A percentile compares a stretch with the other conserved stretches of the same genome.
Conservation (phyloP, 1,139 yeast species). For the Saccharomyces hybrid region DNA sequence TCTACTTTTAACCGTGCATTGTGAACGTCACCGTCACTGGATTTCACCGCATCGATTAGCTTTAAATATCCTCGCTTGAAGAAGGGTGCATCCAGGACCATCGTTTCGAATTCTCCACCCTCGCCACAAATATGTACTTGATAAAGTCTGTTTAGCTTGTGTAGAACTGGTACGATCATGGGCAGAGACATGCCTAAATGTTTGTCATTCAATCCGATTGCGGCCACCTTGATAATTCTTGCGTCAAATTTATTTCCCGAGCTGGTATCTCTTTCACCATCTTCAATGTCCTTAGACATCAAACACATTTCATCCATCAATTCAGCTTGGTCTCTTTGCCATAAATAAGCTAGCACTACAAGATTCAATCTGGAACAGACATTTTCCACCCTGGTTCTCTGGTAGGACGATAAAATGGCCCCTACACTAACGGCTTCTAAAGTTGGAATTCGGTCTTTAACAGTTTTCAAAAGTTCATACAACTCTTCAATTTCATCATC, state of each 20-base stretch:
- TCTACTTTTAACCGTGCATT: conserved; percentile 44
- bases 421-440: conserved; percentile 87
- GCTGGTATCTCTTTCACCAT: conserved; percentile 5
- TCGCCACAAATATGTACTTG: conserved; percentile 96
- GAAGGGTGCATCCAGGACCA: conserved; percentile 84
- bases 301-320: conserved; percentile 76
- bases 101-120: conserved; percentile 94
- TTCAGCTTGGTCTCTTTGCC: conserved; percentile 82
- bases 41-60: conserved; percentile 37
- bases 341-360: conserved; percentile 64
- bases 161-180: conserved; percentile 53
- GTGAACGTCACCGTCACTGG: conserved; percentile 54
- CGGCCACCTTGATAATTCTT: conserved; percentile 84
- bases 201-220: conserved; percentile 60
- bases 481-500: conserved; percentile 87
- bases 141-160: conserved; percentile 51
- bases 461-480: conserved; percentile 41
- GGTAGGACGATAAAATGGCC: conserved; percentile 89
- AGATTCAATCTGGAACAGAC: conserved; percentile 72
- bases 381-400: conserved; percentile 84
- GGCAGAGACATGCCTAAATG: conserved; percentile 66
- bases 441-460: conserved; percentile 56
- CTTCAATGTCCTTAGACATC: conserved; percentile 18
- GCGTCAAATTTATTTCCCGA: conserved; percentile 55
- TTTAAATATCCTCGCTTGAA: conserved; percentile 50